phyloP scores from a whole-genome alignment of 2,329 filamentous ascomycete species.

The Botrytis aclada region DNA sequence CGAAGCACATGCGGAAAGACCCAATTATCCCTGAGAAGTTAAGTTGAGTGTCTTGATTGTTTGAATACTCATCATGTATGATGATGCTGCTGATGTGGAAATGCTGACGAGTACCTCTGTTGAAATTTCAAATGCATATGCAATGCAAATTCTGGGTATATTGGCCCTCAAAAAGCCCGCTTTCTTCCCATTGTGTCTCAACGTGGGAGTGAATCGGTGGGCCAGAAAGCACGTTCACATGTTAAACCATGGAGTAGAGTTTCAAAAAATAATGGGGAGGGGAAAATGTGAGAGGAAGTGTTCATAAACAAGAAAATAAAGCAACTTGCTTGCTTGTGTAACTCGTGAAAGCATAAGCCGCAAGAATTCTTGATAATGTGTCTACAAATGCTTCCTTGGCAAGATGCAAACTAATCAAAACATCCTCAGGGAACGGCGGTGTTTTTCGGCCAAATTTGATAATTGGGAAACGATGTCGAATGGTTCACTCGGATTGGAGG shows the following conservation, averaged over 20 bases:
- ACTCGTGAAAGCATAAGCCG: neutral
- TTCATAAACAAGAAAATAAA: neutral
- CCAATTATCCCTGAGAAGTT: neutral
- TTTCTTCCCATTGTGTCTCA: neutral
- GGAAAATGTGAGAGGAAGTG: neutral
- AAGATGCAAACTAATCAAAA: neutral
- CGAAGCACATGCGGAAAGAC: neutral
- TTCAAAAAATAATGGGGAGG: neutral
- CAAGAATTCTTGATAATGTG: neutral
- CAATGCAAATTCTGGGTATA: neutral
- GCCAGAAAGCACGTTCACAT: neutral
- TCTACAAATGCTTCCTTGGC: neutral
- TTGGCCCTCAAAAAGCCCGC: neutral
- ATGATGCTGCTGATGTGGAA: slow-evolving; percentile 1
- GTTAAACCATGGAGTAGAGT: neutral
- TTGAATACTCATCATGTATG: neutral
- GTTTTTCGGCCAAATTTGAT: slow-evolving; percentile 5
- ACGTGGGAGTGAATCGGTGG: neutral
- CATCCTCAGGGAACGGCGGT: slow-evolving; percentile 6
- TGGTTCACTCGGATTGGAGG: neutral
- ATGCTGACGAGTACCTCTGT: neutral
- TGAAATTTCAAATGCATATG: slow-evolving; percentile 3
- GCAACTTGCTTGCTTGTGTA: neutral
- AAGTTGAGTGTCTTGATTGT: neutral
- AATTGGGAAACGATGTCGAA: neutral